Base-by-base conservation (phyloP, 2,329 filamentous ascomycete genomes). In the Biscogniauxia sp. region DNA sequence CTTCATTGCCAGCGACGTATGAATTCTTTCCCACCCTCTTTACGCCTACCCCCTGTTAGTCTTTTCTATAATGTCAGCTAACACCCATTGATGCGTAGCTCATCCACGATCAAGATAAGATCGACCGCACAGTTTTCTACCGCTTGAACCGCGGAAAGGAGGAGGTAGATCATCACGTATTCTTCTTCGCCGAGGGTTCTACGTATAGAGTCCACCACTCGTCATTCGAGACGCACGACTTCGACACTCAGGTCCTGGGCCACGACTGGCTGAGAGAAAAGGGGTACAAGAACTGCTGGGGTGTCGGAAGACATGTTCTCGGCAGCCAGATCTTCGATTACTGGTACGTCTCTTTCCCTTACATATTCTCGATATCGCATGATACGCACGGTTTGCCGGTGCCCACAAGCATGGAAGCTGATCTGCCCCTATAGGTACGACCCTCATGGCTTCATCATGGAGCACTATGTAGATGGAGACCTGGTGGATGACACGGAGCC, bases 241-340 rank as follows among this genome's bases (percentile, higher is more conserved):
- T 88, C 67, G 88, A 92, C 70, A 84, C 85, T 4, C 88, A 91
- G 77, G 79, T 85, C 32, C 77, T 91, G 2, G 89, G 89, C 1
- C 89, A 92, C 74, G 82, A 89, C 68, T 91, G 87, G 85, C 75
- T 92, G 63, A 78, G 78, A 1, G 76, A 84, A 63, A 84, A 86
- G 72, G 84, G 84, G 1, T 89, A 89, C 70, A 81, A 80, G 68
- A 83, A 80, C 66, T 87, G 87, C 63, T 92, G 89, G 89, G 89
- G 89, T 1, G 84, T 92, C 0, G 89, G 89, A 0, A 75, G 89
- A 56, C 88, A 91, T 76, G 82, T 90, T 20, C 79, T 91, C 67
- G 88, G 88, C 3, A 86, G 82, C 64, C 88, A 91, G 75, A 85
- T 91, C 56, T 92, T 91, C 66, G 88, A 91, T 69, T 90, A 90